phyloP scores from a whole-genome alignment of 306 rosid species.

The Vicia sativa region DNA sequence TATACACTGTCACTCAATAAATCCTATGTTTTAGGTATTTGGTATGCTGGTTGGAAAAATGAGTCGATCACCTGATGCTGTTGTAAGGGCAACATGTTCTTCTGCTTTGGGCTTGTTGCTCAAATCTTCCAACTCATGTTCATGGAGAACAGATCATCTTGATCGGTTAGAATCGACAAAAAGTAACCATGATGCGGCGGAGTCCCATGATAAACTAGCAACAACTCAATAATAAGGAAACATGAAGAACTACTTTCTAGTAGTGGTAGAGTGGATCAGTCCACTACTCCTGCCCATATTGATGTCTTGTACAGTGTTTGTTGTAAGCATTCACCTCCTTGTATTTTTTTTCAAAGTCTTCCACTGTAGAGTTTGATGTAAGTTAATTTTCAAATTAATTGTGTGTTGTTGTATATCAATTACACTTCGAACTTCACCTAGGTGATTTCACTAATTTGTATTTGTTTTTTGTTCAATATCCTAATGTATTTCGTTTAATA shows the following conservation, averaged over 20 bases:
- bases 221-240: not conserved
- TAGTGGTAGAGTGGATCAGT: not conserved
- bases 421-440: conserved; percentile 2
- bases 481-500: too few species aligned
- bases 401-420: conserved; percentile 22
- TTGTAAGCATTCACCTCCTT: conserved; percentile 30
- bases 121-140: conserved; percentile 66
- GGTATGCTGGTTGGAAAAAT: conserved; percentile 74
- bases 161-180: conserved; percentile 55
- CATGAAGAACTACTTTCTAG: conserved; percentile 6
- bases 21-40: conserved; percentile 60
- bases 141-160: conserved; percentile 57
- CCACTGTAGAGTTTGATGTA: not conserved
- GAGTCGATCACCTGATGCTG: conserved; percentile 77
- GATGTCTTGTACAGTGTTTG: conserved; percentile 35
- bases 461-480: not conserved
- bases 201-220: conserved; percentile 35
- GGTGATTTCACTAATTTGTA: conserved; percentile 2
- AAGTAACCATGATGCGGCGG: conserved; percentile 45
- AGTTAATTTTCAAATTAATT: not conserved
- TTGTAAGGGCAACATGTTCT: conserved; percentile 89
- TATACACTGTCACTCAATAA: not conserved
- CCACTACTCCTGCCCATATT: conserved; percentile 3
- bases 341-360: not conserved
- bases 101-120: conserved; percentile 82